Evolutionary conservation across 139 green algal genomes (phyloP), one percentile per base, ranked within the genome.

Genomic region (Dunaliella primolecta): DNA sequence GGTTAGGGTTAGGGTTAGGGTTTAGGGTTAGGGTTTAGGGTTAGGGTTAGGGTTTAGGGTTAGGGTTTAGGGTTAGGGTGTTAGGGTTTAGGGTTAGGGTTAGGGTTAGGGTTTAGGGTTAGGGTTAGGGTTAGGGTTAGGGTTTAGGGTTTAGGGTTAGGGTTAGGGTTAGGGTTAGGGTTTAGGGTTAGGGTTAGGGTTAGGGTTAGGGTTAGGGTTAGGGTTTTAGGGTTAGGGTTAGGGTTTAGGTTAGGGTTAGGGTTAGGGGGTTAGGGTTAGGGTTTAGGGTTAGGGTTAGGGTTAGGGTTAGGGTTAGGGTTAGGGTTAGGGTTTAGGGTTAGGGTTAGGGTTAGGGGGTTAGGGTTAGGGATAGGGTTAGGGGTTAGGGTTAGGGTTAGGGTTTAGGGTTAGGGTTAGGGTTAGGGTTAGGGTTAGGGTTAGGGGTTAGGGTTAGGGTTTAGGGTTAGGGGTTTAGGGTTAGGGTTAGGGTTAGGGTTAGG

Each of bases 141-240:
- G 56, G 56, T 72, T 72, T 72, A 72, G 56, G 56, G 56, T 72
- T 72, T 29, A 23, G 56, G 56, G 20, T 72, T 72, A 72, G 56
- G 56, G 56, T 72, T 72, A 72, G 56, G 56, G 56, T 72, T 72
- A 72, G 56, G 56, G 56, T 72, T 72, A 72, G 56, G 56, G 56
- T 72, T 72, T 72, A 72, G 56, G 56, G 56, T 72, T 72, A 72
- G 56, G 56, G 56, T 72, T 72, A 72, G 56, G 56, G 56, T 72
- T 72, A 72, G 56, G 56, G 56, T 72, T 72, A 72, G 56, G 56
- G 56, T 72, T 72, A 72, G 56, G 56, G 56, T n/a, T 72, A n/a
- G 23, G 56, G 56, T n/a, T n/a, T n/a, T n/a, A n/a, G n/a, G n/a
- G n/a, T n/a, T n/a, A n/a, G n/a, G n/a, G n/a, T n/a, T n/a, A n/a